These are phyloP conservation scores for Mycena pura DNA, from an alignment of 768 basidiomycete species.

Conservation along the genomic window DNA sequence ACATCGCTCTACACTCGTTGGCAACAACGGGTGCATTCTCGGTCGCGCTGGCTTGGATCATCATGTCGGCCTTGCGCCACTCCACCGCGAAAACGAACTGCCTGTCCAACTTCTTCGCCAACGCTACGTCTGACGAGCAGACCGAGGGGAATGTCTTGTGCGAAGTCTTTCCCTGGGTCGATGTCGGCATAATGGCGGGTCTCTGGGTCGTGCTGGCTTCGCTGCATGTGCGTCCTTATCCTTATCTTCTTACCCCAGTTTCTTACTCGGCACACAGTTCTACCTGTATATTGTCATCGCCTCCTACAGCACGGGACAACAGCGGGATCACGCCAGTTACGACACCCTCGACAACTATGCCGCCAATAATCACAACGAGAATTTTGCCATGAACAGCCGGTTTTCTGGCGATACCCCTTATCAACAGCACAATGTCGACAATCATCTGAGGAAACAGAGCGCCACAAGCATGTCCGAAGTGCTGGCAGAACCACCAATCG, in stretches of 20 bases:
- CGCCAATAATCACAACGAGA: constrained; percentile 59
- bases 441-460: constrained; percentile 63
- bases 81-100: constrained; percentile 73
- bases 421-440: constrained; percentile 28
- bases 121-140: constrained; percentile 36
- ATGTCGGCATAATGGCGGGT: constrained; percentile 89
- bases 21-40: constrained; percentile 68
- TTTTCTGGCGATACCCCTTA: constrained; percentile 49
- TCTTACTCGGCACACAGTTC: constrained; percentile 44
- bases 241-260: constrained; percentile 2
- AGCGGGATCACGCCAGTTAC: constrained; percentile 82
- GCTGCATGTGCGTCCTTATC: constrained; percentile 65
- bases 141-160: constrained; percentile 78
- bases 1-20: constrained; percentile 69
- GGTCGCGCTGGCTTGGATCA: constrained; percentile 81
- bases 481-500: constrained; percentile 54
- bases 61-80: constrained; percentile 81
- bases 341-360: constrained; percentile 74
- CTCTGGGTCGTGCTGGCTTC: constrained; percentile 84
- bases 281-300: constrained; percentile 52
- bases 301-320: constrained; percentile 77
- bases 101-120: constrained; percentile 60
- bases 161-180: constrained; percentile 90
- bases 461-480: constrained; percentile 62
- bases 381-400: constrained; percentile 69